phyloP scores from a whole-genome alignment of 2,329 filamentous ascomycete species.

The Pseudofabraea citricarpa region DNA sequence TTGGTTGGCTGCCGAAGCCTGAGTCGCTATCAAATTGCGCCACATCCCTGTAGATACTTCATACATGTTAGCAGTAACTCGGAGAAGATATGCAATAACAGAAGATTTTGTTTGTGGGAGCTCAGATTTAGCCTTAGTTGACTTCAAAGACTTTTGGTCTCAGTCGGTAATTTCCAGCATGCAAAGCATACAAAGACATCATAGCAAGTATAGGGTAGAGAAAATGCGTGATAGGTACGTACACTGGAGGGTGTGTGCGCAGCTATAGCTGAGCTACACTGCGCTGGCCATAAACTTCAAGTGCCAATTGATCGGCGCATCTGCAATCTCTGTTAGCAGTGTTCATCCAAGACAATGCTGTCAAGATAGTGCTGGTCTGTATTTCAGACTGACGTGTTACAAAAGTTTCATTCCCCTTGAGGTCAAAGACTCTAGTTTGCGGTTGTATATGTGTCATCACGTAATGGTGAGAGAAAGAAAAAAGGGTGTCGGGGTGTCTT shows the following conservation, averaged over 20 bases:
- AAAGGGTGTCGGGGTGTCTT: too few relatives aligned
- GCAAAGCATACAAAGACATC: constrained; percentile 30
- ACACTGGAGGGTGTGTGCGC: not conserved
- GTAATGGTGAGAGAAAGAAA: constrained; percentile 30
- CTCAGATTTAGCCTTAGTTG: constrained; percentile 85
- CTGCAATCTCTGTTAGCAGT: not conserved
- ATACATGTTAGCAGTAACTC: constrained; percentile 9
- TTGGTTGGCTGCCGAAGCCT: too few relatives aligned
- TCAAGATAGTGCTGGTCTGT: constrained; percentile 1
- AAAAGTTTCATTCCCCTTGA: constrained; percentile 74
- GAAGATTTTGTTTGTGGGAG: constrained; percentile 17
- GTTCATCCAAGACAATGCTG: not conserved
- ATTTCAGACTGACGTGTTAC: constrained; percentile 91
- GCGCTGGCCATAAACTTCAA: not conserved
- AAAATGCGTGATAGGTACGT: not conserved
- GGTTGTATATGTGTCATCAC: constrained; percentile 82
- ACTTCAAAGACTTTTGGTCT: constrained; percentile 68
- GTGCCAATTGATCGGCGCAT: not conserved
- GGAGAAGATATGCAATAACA: constrained; percentile 6
- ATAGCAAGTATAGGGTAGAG: constrained; percentile 28
- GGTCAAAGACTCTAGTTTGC: constrained; percentile 99
- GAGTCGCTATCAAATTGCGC: not conserved
- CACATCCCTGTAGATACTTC: not conserved
- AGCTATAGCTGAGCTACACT: not conserved
- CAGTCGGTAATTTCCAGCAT: constrained; percentile 96